Percentiles rank a stretch among this genome's conserved stretches.
Conservation (phyloP, 176 grass and related monocot species). For the Miscanthus lutarioriparius region DNA sequence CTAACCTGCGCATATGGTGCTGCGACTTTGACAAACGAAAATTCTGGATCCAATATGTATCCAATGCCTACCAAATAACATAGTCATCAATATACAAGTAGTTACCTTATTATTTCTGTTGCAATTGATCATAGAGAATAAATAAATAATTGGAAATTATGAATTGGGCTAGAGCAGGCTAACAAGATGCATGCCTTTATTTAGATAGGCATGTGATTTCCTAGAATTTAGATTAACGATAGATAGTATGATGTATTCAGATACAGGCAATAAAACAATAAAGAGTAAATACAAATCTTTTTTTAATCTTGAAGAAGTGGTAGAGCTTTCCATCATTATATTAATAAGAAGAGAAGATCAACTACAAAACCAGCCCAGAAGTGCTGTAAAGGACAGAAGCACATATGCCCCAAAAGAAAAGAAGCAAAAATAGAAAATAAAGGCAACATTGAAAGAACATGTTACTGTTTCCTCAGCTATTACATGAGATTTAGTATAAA, state of each 20-base stretch:
- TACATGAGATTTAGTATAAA: slow-evolving; percentile 25
- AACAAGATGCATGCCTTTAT: slow-evolving; percentile 9
- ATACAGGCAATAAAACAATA: neutral
- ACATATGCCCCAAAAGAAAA: neutral
- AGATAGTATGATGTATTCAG: neutral
- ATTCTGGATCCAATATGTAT: slow-evolving; percentile 87
- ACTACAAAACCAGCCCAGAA: neutral
- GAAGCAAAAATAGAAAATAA: neutral
- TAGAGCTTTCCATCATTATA: neutral
- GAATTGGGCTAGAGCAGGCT: neutral
- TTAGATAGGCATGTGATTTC: slow-evolving; percentile 4
- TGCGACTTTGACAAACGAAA: slow-evolving; percentile 93
- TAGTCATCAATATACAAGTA: slow-evolving; percentile 17
- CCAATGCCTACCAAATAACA: slow-evolving; percentile 68
- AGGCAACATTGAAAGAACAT: neutral
- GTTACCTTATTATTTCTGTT: neutral
- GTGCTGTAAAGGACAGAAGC: neutral
- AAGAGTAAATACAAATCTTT: neutral
- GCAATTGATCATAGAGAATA: slow-evolving; percentile 4
- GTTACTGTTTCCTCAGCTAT: neutral
- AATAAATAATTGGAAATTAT: slow-evolving; percentile 23
- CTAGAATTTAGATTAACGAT: neutral
- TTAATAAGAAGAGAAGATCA: neutral
- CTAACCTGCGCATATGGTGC: slow-evolving; percentile 91
- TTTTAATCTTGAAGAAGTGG: neutral